Evolutionary conservation across 2,329 filamentous ascomycete species (phyloP), one percentile per base, ranked within the genome.

Genomic region (Lachnellula willkommii): DNA sequence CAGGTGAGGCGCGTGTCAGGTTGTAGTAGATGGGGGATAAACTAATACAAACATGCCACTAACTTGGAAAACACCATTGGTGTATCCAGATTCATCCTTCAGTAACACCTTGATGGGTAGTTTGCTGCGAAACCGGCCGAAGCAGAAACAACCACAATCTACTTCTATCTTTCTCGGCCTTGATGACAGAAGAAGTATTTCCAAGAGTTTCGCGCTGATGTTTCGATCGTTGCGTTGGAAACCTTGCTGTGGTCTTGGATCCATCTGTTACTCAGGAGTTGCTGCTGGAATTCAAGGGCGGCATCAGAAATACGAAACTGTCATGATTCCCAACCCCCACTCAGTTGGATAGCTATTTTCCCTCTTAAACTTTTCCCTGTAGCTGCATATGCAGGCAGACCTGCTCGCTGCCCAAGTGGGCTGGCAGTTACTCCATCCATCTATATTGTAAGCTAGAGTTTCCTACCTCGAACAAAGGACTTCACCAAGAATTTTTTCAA

Each of bases 311-410:
- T 11, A 32, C 2, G 28, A 32, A 32, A 11, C 28, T 32, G 4
- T 4, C 28, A 11, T 32, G 9, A 32, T 32, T 32, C 9, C 9
- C 11, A 11, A 2, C 37, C 37, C 37, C 37, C 14, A 15, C 15
- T 17, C 12, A 40, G 5, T 15, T 40, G 8, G 3, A 40, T 40
- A 15, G 15, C 5, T n/a, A 17, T 40, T n/a, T 17, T 2, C 5
- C 15, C 2, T 9, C n/a, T 40, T 40, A 15, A 9, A 9, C 37
- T 40, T 40, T 43, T 32, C 54, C 54, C 49, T 56, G 49, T 26
- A 26, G 35, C 17, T 56, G 54, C 54, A 56, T 56, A 56, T 56
- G 54, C 49, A 50, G 22, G 22, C 24, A 24, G 43, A 5, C 36
- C 45, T 49, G n/a, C 24, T 46, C 12, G 24, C 43, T 36, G 43